Conservation (phyloP, 257 asterid species). For the Plantago major region DNA sequence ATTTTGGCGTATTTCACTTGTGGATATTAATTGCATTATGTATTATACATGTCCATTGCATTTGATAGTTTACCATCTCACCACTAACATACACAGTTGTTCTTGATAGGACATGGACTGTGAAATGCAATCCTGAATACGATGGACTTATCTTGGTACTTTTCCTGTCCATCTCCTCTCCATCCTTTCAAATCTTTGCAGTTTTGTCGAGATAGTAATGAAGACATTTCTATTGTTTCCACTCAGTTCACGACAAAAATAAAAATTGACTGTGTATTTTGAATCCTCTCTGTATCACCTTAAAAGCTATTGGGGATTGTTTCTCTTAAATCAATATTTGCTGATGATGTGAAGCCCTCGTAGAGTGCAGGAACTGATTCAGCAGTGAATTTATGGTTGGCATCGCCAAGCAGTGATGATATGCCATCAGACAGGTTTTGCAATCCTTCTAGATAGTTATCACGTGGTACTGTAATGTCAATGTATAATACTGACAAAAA, state of each 20-base stretch:
- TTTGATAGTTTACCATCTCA: constrained; percentile 15
- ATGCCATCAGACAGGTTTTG: constrained; percentile 48
- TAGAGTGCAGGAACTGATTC: constrained; percentile 99
- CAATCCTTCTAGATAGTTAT: constrained; percentile 10
- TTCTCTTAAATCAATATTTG: constrained; percentile 20
- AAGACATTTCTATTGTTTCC: background rate
- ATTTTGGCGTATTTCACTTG: background rate
- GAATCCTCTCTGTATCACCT: constrained; percentile 2
- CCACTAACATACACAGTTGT: constrained; percentile 17
- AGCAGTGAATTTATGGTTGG: constrained; percentile 83
- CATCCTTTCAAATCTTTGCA: constrained; percentile 16
- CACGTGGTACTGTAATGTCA: constrained; percentile 1
- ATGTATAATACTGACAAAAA: constrained; percentile 15
- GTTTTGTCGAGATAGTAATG: constrained; percentile 8
- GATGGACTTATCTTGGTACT: constrained; percentile 88
- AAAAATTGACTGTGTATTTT: constrained; percentile 5
- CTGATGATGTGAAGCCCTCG: constrained; percentile 37
- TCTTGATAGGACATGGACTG: constrained; percentile 90
- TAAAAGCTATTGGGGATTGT: constrained; percentile 13
- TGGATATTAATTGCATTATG: background rate
- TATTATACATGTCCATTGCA: background rate
- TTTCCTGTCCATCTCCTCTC: constrained; percentile 23
- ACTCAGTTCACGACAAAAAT: constrained; percentile 16
- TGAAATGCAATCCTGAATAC: constrained; percentile 83
- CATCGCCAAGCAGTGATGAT: constrained; percentile 43